Evolutionary conservation across 768 basidiomycete species (phyloP), one percentile per base, ranked within the genome.

Genomic region (Leucosporidium creatinivorum): DNA sequence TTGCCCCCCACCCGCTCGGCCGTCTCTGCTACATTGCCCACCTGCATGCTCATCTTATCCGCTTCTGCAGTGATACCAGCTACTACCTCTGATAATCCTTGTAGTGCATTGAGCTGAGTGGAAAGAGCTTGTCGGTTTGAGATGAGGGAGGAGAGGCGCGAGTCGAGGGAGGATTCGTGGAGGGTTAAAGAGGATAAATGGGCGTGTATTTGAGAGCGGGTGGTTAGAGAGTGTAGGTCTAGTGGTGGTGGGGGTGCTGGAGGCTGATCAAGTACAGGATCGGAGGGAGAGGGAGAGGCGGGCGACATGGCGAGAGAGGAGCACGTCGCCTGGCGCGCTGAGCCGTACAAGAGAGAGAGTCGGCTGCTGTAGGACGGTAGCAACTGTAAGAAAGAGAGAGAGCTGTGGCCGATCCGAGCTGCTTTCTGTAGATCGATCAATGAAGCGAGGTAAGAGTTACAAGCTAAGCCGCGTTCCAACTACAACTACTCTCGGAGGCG

Each of bases 1-100:
- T 87, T 87, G 39, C 91, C 89, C n/a, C 93, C 91, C 12, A 99
- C 89, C 58, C 93, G 82, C 74, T 93, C 86, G 17, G 88, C 89
- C 17, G 87, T 93, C 55, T 66, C 58, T 30, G 70, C 70, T 0
- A 72, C 70, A 0, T 33, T 58, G 0, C 63, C 62, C 2, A 72
- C 55, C 31, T 67, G 62, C 7, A 13, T n/a, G 3, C 61, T 62
- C 63, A 66, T 65, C 18, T 62, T 60, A 23, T 54, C 59, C 10
- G 68, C 58, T 39, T 73, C 68, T 2, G n/a, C 48, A 48, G 67
- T 36, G n/a, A 73, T 69, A 10, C 66, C 66, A 3, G 47, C 50
- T 5, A 73, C 63, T 15, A 67, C 68, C 17, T 63, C 50, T 2
- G 54, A 4, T 18, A 73, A 39, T 9, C 49, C 54, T 5, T 58